phyloP scores from a whole-genome alignment of 495 filamentous ascomycete species.

The Penicillium pulvis region DNA sequence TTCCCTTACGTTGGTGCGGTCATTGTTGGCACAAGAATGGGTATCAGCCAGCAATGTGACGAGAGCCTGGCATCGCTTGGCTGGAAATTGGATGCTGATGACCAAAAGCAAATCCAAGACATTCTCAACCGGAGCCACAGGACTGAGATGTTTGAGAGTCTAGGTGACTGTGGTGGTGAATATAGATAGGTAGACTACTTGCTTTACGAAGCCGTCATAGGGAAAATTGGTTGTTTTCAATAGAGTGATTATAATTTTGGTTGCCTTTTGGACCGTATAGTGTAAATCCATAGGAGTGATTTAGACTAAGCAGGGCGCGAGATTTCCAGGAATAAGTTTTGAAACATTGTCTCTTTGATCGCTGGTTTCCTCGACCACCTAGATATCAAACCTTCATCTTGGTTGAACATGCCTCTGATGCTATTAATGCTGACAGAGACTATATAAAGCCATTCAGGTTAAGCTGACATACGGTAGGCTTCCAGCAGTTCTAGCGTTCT shows the following conservation, averaged over 20 bases:
- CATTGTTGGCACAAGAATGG: conserved; percentile 43
- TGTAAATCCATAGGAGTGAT: not conserved
- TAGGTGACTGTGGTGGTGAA: conserved; percentile 48
- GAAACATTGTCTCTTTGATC: no score
- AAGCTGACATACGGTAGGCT: no score
- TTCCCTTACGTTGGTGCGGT: conserved; percentile 43
- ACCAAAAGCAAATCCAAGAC: conserved; percentile 26
- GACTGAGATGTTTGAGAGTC: conserved; percentile 31
- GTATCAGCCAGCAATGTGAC: conserved; percentile 35
- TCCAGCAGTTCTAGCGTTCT: no score
- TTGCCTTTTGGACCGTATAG: not conserved
- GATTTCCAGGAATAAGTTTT: no score
- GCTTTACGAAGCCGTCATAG: not conserved
- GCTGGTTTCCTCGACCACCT: no score
- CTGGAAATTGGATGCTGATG: conserved; percentile 31
- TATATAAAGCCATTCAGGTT: no score
- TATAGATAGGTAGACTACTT: conserved; percentile 35
- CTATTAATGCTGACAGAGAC: no score
- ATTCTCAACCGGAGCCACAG: conserved; percentile 19
- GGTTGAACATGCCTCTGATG: no score
- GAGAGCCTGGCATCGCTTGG: conserved; percentile 39
- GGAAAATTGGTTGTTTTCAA: not conserved
- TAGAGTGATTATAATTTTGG: not conserved
- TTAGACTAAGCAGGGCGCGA: not conserved
- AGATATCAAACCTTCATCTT: no score